Evolutionary conservation across 805 yeast species (phyloP).

Genomic region (Lipomyces orientalis): DNA sequence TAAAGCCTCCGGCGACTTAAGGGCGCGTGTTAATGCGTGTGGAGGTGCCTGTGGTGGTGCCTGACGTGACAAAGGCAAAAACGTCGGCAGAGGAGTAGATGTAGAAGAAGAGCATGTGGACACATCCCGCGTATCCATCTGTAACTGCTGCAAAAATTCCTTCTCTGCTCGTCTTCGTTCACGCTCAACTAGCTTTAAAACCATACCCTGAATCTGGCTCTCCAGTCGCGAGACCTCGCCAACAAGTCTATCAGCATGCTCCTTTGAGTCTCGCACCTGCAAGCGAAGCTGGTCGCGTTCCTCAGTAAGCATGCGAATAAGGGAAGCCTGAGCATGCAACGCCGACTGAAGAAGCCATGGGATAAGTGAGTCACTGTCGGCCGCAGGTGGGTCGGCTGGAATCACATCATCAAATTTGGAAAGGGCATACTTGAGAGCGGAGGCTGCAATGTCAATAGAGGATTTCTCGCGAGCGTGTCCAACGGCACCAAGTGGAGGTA

Average conservation of each 20-base stretch:
- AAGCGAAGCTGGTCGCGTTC: background rate
- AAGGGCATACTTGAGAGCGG: background rate
- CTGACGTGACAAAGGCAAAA: too few relatives aligned
- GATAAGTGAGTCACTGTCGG: background rate
- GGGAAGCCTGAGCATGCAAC: background rate
- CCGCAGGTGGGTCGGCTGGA: background rate
- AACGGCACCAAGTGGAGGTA: too few relatives aligned
- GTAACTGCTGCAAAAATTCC: background rate
- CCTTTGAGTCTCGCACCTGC: background rate
- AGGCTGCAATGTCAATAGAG: background rate
- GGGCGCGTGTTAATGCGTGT: too few relatives aligned
- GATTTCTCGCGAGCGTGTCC: background rate
- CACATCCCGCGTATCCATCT: background rate
- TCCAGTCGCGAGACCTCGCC: background rate
- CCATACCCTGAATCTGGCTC: background rate
- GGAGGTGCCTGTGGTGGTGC: too few relatives aligned
- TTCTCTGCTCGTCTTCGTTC: background rate
- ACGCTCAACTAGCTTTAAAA: background rate
- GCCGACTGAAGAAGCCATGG: background rate
- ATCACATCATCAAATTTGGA: background rate
- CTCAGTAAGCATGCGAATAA: background rate
- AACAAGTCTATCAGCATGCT: background rate
- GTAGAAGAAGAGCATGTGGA: too few relatives aligned
- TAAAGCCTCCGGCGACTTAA: too few relatives aligned
- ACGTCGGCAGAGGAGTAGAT: too few relatives aligned